These are phyloP conservation scores for Wickerhamiella nectarea DNA, from an alignment of 805 yeast species.

Conservation along the genomic window DNA sequence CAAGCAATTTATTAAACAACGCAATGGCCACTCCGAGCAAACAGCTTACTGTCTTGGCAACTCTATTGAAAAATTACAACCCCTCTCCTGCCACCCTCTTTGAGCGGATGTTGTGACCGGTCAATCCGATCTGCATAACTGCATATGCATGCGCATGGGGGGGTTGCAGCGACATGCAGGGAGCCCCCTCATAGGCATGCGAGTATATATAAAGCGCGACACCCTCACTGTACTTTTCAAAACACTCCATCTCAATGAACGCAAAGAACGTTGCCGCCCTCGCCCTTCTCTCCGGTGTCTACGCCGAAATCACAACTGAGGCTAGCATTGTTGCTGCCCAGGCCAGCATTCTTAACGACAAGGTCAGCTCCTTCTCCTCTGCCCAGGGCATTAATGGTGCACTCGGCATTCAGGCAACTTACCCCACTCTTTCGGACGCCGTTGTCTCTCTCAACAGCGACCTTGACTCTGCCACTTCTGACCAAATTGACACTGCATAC, in stretches of 20 bases:
- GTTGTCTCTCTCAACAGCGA: slow-evolving; percentile 10
- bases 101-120: neutral
- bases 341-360: slow-evolving; percentile 12
- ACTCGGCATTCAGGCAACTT: slow-evolving; percentile 20
- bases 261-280: slow-evolving; percentile 5
- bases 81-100: neutral
- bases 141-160: neutral
- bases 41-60: no score
- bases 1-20: no score
- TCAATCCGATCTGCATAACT: neutral
- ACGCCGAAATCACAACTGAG: slow-evolving; percentile 15
- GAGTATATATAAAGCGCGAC: neutral
- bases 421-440: slow-evolving; percentile 10
- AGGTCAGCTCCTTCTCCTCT: slow-evolving; percentile 12
- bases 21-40: no score
- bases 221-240: neutral
- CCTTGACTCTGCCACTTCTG: slow-evolving; percentile 9
- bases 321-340: slow-evolving; percentile 12
- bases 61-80: no score
- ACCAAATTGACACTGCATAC: slow-evolving; percentile 10
- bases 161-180: neutral
- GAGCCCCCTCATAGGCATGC: neutral
- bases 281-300: slow-evolving; percentile 6
- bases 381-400: slow-evolving; percentile 22
- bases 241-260: slow-evolving; percentile 1